Evolutionary conservation across 805 yeast genomes (phyloP).

Genomic region (Wickerhamiella lipophila): DNA sequence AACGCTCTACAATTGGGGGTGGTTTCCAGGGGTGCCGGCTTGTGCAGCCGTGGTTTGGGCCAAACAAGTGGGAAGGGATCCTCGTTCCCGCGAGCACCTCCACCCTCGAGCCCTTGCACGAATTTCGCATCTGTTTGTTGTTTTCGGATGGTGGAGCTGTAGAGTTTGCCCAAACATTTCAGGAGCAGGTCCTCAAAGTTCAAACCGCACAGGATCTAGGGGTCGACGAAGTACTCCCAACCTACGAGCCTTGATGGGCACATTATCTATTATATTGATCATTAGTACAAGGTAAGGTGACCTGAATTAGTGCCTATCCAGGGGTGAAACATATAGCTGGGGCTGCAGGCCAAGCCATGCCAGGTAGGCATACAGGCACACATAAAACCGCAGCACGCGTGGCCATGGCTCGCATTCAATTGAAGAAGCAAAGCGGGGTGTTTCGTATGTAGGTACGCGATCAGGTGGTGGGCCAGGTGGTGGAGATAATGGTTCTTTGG

Average conservation of each 20-base stretch:
- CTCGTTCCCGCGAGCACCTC: slow-evolving; percentile 19
- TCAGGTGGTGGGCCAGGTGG: no score
- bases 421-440: no score
- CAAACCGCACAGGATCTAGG: slow-evolving; percentile 17
- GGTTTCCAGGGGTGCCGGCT: slow-evolving; percentile 19
- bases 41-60: slow-evolving; percentile 30
- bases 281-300: neutral
- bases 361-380: no score
- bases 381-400: no score
- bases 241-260: slow-evolving; percentile 16
- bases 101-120: slow-evolving; percentile 20
- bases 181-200: slow-evolving; percentile 10
- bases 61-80: slow-evolving; percentile 25
- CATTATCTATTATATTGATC: no score
- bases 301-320: neutral
- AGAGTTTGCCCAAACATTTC: slow-evolving; percentile 21
- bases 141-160: slow-evolving; percentile 27
- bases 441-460: no score
- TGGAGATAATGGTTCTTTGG: no score
- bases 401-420: no score
- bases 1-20: slow-evolving; percentile 8
- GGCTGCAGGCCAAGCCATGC: neutral
- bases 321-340: neutral
- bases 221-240: slow-evolving; percentile 20
- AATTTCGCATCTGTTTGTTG: slow-evolving; percentile 22